Conservation (phyloP, 306 rosid species). For the Cicer bijugum region DNA sequence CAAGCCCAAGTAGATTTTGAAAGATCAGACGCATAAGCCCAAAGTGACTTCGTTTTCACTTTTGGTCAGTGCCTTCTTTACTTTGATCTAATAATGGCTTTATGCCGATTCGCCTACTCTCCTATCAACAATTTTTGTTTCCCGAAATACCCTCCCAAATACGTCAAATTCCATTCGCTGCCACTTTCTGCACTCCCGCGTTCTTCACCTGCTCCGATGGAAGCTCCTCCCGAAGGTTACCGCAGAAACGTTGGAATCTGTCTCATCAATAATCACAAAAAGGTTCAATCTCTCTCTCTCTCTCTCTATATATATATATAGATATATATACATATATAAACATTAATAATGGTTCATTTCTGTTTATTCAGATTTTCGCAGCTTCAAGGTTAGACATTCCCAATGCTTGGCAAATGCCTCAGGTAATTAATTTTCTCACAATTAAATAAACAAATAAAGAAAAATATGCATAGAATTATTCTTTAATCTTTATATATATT, state of each 20-base stretch:
- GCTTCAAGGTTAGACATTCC: constrained; percentile 86
- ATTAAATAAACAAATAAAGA: not conserved
- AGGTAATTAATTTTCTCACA: constrained; percentile 51
- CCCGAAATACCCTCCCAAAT: constrained; percentile 45
- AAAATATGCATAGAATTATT: not conserved
- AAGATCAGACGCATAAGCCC: not conserved
- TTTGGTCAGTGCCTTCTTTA: not conserved
- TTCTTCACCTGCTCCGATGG: constrained; percentile 61
- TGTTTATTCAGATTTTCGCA: constrained; percentile 51
- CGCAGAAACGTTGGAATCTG: constrained; percentile 83
- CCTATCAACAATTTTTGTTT: constrained; percentile 23
- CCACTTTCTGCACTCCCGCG: constrained; percentile 35
- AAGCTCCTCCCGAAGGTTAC: constrained; percentile 81
- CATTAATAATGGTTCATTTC: not conserved
- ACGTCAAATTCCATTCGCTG: constrained; percentile 36
- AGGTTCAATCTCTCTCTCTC: constrained; percentile 47
- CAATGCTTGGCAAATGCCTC: constrained; percentile 93
- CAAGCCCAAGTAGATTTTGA: not conserved
- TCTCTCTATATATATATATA: not conserved
- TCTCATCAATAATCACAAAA: constrained; percentile 67
- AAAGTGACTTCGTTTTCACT: not conserved
- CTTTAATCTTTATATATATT: not conserved
- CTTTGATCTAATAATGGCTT: constrained; percentile 54
- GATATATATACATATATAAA: not conserved
- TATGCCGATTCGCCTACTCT: constrained; percentile 49